Conservation (phyloP, 805 yeast species). For the Ogataea philodendri region DNA sequence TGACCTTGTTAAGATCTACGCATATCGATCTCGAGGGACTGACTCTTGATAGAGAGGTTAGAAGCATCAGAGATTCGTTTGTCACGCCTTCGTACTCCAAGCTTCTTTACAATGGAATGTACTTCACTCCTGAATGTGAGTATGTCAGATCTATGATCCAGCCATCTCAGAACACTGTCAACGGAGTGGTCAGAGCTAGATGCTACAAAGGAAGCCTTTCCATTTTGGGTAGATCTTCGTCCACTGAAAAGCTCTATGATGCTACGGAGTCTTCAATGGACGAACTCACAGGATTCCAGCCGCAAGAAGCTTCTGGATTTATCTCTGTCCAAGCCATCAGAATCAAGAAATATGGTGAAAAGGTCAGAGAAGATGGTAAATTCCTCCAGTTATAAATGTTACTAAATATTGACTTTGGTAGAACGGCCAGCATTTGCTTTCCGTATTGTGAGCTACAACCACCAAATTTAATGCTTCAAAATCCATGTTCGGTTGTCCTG, state of each 20-base stretch:
- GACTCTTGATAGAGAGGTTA: slow-evolving; percentile 95
- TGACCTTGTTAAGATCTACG: slow-evolving; percentile 87
- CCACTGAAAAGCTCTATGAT: slow-evolving; percentile 94
- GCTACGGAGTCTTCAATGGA: slow-evolving; percentile 99
- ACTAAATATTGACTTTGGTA: too few species aligned
- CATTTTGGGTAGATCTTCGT: slow-evolving; percentile 90
- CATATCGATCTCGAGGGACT: slow-evolving; percentile 97
- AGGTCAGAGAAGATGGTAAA: slow-evolving; percentile 78
- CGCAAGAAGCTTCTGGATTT: slow-evolving; percentile 96
- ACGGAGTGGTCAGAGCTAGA: slow-evolving; percentile 92
- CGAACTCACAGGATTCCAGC: slow-evolving; percentile 96
- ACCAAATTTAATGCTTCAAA: too few species aligned
- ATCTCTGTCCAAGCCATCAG: slow-evolving; percentile 98
- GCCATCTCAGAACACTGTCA: slow-evolving; percentile 93
- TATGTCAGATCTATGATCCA: slow-evolving; percentile 89
- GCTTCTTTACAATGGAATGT: slow-evolving; percentile 93
- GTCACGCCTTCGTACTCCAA: slow-evolving; percentile 91
- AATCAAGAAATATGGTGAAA: slow-evolving; percentile 96
- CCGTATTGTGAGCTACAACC: too few species aligned
- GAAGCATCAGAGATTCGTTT: slow-evolving; percentile 93
- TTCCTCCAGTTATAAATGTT: slow-evolving; percentile 41
- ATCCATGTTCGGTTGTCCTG: too few species aligned
- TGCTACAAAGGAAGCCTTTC: slow-evolving; percentile 86
- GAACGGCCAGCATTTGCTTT: too few species aligned
- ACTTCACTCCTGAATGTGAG: slow-evolving; percentile 98